Base-by-base conservation (phyloP, 2,329 filamentous ascomycete genomes). In the Diaporthe citri region DNA sequence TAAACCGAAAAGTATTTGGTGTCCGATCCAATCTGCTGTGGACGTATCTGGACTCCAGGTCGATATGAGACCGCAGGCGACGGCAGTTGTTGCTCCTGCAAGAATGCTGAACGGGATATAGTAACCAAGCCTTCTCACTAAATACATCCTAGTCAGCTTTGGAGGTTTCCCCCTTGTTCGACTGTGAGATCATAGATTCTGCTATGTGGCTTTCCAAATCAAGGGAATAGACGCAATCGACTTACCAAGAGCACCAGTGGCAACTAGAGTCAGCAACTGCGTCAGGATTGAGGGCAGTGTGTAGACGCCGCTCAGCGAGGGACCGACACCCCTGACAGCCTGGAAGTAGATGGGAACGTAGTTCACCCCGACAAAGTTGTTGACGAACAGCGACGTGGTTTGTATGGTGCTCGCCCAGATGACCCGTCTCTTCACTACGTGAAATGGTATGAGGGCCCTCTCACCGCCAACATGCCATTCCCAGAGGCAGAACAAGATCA, bases 21-120 rank as follows among this genome's bases (percentile, higher is more conserved):
- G 91, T 25, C 89, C 89, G 76, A 91, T 89, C 90, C 90, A 92
- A 51, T 85, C 82, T 17, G 81, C 80, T 1, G 87, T 80, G 1
- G 85, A 82, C 7, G 88, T 90, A 77, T 85, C 76, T 3, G 88
- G 82, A 43, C 82, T 80, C 15, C 91, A 85, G 0, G 88, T 91
- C 0, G 89, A 88, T 75, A 92, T 85, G 72, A 92, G 85, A 22
- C 89, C 90, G 3, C 84, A 81, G 12, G 89, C 89, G 73, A 90
- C 80, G 51, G 87, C 78, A 48, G 79, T 81, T 51, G 84, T 77
- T 75, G 84, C 77, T 55, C 84, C 82, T n/a, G 82, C 83, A 6
- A 80, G 71, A 9, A 87, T 81, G 78, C 87, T 82, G 71, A 84
- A 84, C 1, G 82, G 86, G 67, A 82, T 84, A 67, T 87, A 88